These are phyloP conservation scores for Candida sithepensis DNA, from an alignment of 805 yeast genomes.

Conservation along the genomic window DNA sequence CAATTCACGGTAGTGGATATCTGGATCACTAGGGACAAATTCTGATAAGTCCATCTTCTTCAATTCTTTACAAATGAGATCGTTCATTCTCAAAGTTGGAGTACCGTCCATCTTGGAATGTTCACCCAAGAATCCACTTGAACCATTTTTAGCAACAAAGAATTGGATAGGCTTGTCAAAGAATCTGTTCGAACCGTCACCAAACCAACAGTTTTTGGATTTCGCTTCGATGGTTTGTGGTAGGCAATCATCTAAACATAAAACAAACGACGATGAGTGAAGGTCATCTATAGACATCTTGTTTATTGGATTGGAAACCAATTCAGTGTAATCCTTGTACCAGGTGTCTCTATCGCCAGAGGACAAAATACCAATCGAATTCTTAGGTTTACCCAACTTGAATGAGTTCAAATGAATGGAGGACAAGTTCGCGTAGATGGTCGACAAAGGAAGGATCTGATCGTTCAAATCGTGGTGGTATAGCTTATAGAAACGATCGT, in stretches of 20 bases:
- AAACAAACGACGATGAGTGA: slow-evolving; percentile 72
- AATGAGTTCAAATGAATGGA: slow-evolving; percentile 42
- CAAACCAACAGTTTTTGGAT: slow-evolving; percentile 88
- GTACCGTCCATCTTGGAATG: slow-evolving; percentile 99
- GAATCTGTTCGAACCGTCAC: slow-evolving; percentile 87
- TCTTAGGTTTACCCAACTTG: slow-evolving; percentile 35
- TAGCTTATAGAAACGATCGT: slow-evolving; percentile 80
- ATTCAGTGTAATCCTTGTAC: slow-evolving; percentile 54
- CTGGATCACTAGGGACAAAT: background rate
- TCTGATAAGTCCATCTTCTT: slow-evolving; percentile 29
- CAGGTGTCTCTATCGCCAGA: slow-evolving; percentile 84
- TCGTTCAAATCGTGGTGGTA: slow-evolving; percentile 50
- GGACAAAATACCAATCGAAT: slow-evolving; percentile 75
- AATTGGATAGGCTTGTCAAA: slow-evolving; percentile 91
- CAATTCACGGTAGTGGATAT: slow-evolving; percentile 29
- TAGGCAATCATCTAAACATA: slow-evolving; percentile 68
- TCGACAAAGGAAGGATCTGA: slow-evolving; percentile 40
- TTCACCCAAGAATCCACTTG: slow-evolving; percentile 92
- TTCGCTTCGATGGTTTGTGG: slow-evolving; percentile 83
- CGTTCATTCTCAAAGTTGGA: slow-evolving; percentile 85
- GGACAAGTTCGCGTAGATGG: slow-evolving; percentile 56
- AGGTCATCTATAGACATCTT: slow-evolving; percentile 59
- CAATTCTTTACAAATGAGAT: slow-evolving; percentile 61
- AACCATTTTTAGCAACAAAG: slow-evolving; percentile 75
- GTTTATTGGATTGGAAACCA: slow-evolving; percentile 60